Percentiles rank a stretch among this genome's conserved stretches.
Conservation (phyloP, 495 filamentous ascomycete genomes). For the Trichoderma orchidacearum region DNA sequence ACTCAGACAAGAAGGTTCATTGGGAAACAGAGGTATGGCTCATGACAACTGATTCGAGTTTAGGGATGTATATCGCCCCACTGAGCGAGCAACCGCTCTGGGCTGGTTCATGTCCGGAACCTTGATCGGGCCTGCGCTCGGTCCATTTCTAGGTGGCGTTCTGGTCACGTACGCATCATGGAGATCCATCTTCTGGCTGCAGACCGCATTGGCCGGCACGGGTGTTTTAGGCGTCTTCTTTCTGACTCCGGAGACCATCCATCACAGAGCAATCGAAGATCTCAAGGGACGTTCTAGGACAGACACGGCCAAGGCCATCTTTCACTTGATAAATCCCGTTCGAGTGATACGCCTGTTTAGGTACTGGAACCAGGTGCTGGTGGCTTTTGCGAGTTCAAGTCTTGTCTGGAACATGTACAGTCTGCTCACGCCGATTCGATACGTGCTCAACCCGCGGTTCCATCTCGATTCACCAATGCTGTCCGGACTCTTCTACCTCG, state of each 20-base stretch:
- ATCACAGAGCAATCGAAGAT: conserved; percentile 41
- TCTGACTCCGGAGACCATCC: conserved; percentile 57
- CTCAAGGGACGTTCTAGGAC: conserved; percentile 30
- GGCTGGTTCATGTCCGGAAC: conserved; percentile 60
- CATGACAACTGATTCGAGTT: too few relatives aligned
- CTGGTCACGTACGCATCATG: conserved; percentile 58
- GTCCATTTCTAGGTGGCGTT: conserved; percentile 52
- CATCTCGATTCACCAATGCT: conserved; percentile 50
- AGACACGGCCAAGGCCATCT: conserved; percentile 37
- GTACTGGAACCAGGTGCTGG: conserved; percentile 54
- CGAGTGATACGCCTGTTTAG: conserved; percentile 45
- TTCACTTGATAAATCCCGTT: conserved; percentile 47
- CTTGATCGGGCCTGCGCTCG: conserved; percentile 56
- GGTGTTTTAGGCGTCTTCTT: conserved; percentile 46
- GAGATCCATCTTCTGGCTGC: conserved; percentile 62
- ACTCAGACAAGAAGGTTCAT: too few relatives aligned
- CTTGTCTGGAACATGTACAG: conserved; percentile 66
- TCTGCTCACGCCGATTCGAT: conserved; percentile 60
- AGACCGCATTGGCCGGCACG: conserved; percentile 45
- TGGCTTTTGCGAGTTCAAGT: conserved; percentile 42
- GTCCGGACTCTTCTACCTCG: conserved; percentile 59
- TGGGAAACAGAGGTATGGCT: background rate
- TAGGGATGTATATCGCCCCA: conserved; percentile 47
- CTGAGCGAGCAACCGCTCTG: conserved; percentile 52
- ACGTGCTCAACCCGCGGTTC: conserved; percentile 62